A percentile compares a stretch with the other conserved stretches of the same genome.
phyloP scores from a whole-genome alignment of 495 filamentous ascomycete genomes.

The Choiromyces venosus region DNA sequence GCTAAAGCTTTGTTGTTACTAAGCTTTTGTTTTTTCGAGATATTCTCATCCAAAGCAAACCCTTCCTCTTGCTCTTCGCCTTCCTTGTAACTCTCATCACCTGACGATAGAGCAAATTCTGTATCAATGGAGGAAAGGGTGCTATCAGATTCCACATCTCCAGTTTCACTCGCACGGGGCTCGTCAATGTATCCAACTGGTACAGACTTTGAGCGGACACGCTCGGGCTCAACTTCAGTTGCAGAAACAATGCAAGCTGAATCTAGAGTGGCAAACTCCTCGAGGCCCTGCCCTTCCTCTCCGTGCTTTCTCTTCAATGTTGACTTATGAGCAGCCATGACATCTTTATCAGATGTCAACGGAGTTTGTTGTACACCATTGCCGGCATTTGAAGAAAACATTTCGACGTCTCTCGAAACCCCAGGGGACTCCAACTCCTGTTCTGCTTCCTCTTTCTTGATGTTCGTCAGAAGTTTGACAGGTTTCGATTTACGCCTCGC shows the following conservation, averaged over 20 bases:
- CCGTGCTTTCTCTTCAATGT: not conserved
- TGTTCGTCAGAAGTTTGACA: not conserved
- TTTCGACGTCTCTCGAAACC: not conserved
- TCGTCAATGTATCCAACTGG: not conserved
- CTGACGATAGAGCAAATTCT: not conserved
- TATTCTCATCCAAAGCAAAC: not conserved
- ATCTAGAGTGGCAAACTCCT: not conserved
- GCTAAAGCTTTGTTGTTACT: not conserved
- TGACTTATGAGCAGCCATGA: not conserved
- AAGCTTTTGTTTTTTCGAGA: not conserved
- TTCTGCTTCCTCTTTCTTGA: conserved; percentile 6
- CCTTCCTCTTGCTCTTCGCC: not conserved
- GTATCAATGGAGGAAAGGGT: not conserved
- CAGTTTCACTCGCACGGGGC: not conserved
- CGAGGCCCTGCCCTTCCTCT: not conserved
- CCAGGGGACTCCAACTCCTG: not conserved
- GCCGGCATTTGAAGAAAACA: not conserved
- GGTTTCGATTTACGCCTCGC: not conserved
- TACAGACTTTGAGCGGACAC: not conserved
- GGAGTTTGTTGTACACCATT: not conserved
- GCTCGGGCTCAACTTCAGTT: not conserved
- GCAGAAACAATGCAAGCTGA: not conserved
- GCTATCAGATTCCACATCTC: not conserved
- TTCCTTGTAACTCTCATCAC: not conserved
- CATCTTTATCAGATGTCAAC: not conserved